Percentiles rank a stretch among this genome's conserved stretches.
phyloP scores from a whole-genome alignment of 176 grass and related monocot genomes.

The Ananas comosus region DNA sequence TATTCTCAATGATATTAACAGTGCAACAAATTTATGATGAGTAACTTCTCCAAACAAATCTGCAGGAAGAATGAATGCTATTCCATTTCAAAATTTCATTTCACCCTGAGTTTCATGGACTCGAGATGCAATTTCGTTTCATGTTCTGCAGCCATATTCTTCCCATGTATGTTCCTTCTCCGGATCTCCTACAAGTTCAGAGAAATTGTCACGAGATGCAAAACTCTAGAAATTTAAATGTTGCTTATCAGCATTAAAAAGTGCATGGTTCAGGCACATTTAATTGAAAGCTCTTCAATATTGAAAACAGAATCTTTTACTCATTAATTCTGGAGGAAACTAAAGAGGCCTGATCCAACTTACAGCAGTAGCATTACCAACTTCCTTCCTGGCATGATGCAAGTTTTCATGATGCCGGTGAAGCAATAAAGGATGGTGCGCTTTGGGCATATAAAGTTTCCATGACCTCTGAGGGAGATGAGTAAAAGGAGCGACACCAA shows the following conservation, averaged over 20 bases:
- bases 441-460: constrained; percentile 69
- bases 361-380: constrained; percentile 42
- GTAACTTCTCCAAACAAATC: constrained; percentile 22
- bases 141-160: constrained; percentile 38
- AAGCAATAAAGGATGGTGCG: constrained; percentile 65
- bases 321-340: background rate
- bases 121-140: constrained; percentile 32
- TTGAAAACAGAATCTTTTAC: background rate
- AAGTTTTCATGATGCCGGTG: constrained; percentile 49
- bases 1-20: background rate
- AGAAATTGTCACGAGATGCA: background rate
- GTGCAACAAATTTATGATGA: background rate
- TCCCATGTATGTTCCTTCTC: constrained; percentile 60
- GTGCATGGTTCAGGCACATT: background rate
- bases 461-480: constrained; percentile 27
- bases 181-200: constrained; percentile 47
- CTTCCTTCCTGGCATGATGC: constrained; percentile 39
- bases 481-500: constrained; percentile 14
- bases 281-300: no score
- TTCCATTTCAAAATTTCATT: constrained; percentile 13
- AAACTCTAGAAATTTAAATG: no score
- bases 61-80: background rate
- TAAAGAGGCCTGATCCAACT: constrained; percentile 26
- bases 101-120: constrained; percentile 54
- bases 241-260: no score